Conservation (phyloP, 257 asterid genomes). For the Solanum tarijense region DNA sequence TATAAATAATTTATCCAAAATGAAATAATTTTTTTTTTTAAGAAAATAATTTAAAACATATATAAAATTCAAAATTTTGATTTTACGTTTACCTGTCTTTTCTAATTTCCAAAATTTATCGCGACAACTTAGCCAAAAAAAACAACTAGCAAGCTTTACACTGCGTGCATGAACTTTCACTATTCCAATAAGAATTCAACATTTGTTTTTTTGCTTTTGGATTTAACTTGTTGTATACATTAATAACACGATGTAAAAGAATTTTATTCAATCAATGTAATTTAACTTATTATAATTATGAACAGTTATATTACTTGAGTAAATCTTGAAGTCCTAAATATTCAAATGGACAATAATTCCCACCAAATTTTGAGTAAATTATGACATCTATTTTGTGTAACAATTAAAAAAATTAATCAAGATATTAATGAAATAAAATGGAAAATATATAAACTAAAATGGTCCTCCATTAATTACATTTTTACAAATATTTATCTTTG, state of each 20-base stretch:
- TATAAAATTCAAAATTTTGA: too few relatives aligned
- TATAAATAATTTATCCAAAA: too few relatives aligned
- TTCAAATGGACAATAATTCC: too few relatives aligned
- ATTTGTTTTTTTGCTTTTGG: not conserved
- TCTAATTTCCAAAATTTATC: not conserved
- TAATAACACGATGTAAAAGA: not conserved
- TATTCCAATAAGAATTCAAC: not conserved
- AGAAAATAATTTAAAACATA: too few relatives aligned
- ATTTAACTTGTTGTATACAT: not conserved
- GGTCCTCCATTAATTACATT: not conserved
- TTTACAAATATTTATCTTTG: not conserved
- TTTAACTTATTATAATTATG: not conserved
- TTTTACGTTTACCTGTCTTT: not conserved
- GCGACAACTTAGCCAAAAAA: not conserved
- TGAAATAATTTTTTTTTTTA: rapidly evolving
- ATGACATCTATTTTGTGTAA: not conserved
- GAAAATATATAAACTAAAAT: not conserved
- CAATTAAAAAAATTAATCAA: not conserved
- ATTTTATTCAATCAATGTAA: not conserved
- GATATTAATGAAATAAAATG: not conserved
- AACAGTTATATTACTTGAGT: too few relatives aligned
- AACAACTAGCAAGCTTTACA: not conserved
- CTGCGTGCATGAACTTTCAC: not conserved
- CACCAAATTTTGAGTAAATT: not conserved
- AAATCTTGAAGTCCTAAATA: not conserved